Conservation (phyloP, 257 asterid genomes). For the Schizonepeta tenuifolia region DNA sequence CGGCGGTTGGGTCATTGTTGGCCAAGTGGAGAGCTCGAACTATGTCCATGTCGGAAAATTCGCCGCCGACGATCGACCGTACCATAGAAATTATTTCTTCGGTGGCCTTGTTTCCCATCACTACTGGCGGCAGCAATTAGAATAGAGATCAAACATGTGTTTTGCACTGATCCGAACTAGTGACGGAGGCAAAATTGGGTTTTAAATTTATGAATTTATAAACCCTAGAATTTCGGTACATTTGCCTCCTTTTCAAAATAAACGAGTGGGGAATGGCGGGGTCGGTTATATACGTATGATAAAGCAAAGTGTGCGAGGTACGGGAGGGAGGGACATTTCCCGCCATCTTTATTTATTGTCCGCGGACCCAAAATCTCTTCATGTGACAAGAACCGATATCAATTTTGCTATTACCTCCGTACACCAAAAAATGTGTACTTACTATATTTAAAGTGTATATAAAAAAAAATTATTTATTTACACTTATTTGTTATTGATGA, state of each 20-base stretch:
- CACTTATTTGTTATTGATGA: too few species aligned
- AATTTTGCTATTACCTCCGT: too few species aligned
- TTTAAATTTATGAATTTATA: slow-evolving; percentile 19
- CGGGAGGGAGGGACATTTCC: slow-evolving; percentile 35
- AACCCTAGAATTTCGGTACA: slow-evolving; percentile 37
- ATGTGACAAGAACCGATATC: too few species aligned
- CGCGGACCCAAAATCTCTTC: too few species aligned
- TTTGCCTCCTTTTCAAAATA: slow-evolving; percentile 14
- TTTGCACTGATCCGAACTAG: slow-evolving; percentile 12
- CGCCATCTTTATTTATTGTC: slow-evolving; percentile 32
- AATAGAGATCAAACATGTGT: not conserved
- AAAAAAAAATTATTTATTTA: too few species aligned
- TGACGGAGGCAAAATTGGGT: slow-evolving; percentile 25
- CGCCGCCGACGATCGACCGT: slow-evolving; percentile 78
- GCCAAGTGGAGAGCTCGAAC: slow-evolving; percentile 97
- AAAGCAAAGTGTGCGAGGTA: slow-evolving; percentile 25
- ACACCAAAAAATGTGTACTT: too few species aligned
- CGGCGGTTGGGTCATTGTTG: slow-evolving; percentile 85
- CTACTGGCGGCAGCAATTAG: not conserved
- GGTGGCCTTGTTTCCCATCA: slow-evolving; percentile 69
- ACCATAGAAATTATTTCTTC: slow-evolving; percentile 75
- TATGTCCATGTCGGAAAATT: slow-evolving; percentile 79
- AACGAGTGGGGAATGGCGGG: slow-evolving; percentile 31
- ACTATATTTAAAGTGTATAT: too few species aligned
- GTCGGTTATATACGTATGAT: not conserved